These are phyloP conservation scores for Gracilariopsis chorda DNA, from an alignment of 23 red algal species.

Conservation along the genomic window DNA sequence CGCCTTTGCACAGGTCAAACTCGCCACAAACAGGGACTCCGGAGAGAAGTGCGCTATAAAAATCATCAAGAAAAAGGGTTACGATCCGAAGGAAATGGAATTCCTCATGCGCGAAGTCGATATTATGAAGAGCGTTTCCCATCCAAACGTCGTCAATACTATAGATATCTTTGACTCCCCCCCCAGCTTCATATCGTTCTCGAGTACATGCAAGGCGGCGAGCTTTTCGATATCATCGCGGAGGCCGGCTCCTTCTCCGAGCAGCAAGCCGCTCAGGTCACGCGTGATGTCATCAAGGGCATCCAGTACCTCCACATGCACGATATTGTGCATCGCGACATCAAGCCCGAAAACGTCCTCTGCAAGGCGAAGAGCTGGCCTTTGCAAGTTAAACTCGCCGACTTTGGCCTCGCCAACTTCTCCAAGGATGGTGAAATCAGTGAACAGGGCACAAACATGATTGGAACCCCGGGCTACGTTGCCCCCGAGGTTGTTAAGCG, in stretches of 20 bases:
- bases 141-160: slow-evolving; percentile 84
- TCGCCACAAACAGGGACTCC: slow-evolving; percentile 50
- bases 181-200: slow-evolving; percentile 70
- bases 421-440: slow-evolving; percentile 57
- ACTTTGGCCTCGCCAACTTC: slow-evolving; percentile 98
- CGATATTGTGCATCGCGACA: slow-evolving; percentile 86
- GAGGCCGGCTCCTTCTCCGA: slow-evolving; percentile 76
- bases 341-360: slow-evolving; percentile 92
- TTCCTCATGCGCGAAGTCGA: slow-evolving; percentile 85
- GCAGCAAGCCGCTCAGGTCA: slow-evolving; percentile 70
- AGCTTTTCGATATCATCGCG: slow-evolving; percentile 92
- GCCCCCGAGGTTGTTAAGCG: slow-evolving; percentile 93
- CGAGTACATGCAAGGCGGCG: slow-evolving; percentile 80
- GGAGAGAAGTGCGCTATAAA: slow-evolving; percentile 80
- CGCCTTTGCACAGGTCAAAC: slow-evolving; percentile 82
- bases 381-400: slow-evolving; percentile 86
- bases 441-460: slow-evolving; percentile 33
- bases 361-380: slow-evolving; percentile 72
- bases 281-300: slow-evolving; percentile 74
- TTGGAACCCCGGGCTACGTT: slow-evolving; percentile 96
- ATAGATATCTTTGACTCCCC: slow-evolving; percentile 85
- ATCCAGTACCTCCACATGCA: slow-evolving; percentile 79
- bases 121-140: slow-evolving; percentile 75
- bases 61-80: slow-evolving; percentile 78
- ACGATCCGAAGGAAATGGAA: slow-evolving; percentile 67